Evolutionary conservation across 129 eudicot species (phyloP).

Genomic region (Tagetes patula): DNA sequence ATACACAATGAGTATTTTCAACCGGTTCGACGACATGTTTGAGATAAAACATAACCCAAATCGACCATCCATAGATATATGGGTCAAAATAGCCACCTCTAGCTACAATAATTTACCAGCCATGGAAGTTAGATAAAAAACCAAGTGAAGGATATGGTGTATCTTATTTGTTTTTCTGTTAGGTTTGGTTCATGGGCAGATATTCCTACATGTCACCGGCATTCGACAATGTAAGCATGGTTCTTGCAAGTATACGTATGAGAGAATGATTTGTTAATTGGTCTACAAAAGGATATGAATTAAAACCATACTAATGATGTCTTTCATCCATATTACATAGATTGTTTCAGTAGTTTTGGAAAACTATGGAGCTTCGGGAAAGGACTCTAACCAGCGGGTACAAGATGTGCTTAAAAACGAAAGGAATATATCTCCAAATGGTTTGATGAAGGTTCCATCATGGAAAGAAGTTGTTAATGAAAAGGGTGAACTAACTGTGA

Average conservation of each 20-base stretch:
- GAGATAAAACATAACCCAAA: slow-evolving; percentile 3
- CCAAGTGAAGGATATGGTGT: neutral
- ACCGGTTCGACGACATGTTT: neutral
- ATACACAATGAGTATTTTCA: neutral
- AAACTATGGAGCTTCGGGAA: slow-evolving; percentile 45
- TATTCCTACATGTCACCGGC: slow-evolving; percentile 63
- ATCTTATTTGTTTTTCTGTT: slow-evolving; percentile 22
- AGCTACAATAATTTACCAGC: neutral
- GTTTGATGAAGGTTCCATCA: slow-evolving; percentile 50
- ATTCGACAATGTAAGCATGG: slow-evolving; percentile 57
- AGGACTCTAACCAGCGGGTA: slow-evolving; percentile 30
- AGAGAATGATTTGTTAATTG: neutral
- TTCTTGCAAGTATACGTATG: neutral
- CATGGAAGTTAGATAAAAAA: slow-evolving; percentile 18
- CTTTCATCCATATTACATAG: slow-evolving; percentile 43
- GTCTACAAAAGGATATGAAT: neutral
- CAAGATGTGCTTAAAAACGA: slow-evolving; percentile 42
- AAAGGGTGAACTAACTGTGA: slow-evolving; percentile 50
- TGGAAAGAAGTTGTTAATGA: slow-evolving; percentile 66
- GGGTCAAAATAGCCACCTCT: slow-evolving; percentile 7
- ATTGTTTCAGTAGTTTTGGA: slow-evolving; percentile 66
- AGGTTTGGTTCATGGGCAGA: slow-evolving; percentile 84
- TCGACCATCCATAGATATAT: neutral
- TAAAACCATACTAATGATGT: slow-evolving; percentile 5
- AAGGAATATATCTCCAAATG: slow-evolving; percentile 34